phyloP scores from a whole-genome alignment of 768 basidiomycete species.

The Russula vinacea region DNA sequence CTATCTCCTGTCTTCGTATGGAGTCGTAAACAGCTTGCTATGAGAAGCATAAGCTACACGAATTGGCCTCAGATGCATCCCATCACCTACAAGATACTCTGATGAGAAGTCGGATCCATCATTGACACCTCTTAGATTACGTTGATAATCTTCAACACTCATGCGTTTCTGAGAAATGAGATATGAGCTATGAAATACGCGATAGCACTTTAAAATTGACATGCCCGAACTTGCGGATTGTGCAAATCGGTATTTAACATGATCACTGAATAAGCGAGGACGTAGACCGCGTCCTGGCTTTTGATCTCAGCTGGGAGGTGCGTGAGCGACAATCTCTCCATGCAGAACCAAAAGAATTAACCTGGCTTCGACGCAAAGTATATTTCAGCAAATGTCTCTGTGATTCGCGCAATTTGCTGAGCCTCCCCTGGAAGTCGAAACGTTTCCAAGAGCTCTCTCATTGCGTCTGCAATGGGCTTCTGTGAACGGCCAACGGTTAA shows the following conservation, averaged over 20 bases:
- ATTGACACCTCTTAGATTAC: slow-evolving; percentile 91
- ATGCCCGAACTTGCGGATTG: slow-evolving; percentile 86
- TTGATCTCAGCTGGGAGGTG: slow-evolving; percentile 71
- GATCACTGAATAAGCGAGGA: slow-evolving; percentile 92
- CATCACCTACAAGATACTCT: slow-evolving; percentile 71
- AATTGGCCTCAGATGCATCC: background rate
- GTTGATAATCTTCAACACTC: slow-evolving; percentile 91
- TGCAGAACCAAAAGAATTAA: slow-evolving; percentile 32
- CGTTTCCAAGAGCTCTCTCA: slow-evolving; percentile 89
- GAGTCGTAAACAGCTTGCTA: slow-evolving; percentile 92
- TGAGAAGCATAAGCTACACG: slow-evolving; percentile 2
- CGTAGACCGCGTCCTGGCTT: slow-evolving; percentile 88
- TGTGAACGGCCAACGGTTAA: slow-evolving; percentile 35
- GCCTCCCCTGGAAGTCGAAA: slow-evolving; percentile 95
- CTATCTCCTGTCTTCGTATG: slow-evolving; percentile 89
- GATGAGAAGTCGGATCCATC: slow-evolving; percentile 76
- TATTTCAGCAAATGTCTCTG: slow-evolving; percentile 88
- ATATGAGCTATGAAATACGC: slow-evolving; percentile 8
- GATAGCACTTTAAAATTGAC: slow-evolving; percentile 32
- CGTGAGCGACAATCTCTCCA: background rate
- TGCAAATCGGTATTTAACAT: slow-evolving; percentile 98
- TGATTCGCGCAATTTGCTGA: slow-evolving; percentile 90
- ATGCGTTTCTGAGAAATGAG: slow-evolving; percentile 73
- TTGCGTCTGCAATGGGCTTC: slow-evolving; percentile 94
- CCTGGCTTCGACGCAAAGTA: slow-evolving; percentile 87